Conservation (phyloP, 2,329 filamentous ascomycete genomes). For the Hypoxylon sp. region DNA sequence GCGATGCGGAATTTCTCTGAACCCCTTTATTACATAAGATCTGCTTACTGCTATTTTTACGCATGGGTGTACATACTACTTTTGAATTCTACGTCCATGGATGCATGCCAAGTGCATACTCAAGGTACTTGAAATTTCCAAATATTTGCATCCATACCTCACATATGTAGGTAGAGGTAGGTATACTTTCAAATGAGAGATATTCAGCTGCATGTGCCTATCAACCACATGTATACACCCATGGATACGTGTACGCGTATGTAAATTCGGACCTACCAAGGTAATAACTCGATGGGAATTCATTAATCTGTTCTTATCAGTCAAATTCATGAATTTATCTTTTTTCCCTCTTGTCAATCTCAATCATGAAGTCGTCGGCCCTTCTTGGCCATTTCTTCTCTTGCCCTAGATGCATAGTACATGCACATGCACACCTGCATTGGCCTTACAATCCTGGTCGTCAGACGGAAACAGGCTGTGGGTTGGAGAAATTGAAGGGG, state of each 20-base stretch:
- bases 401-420: conserved; percentile 33
- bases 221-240: neutral
- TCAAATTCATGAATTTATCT: conserved; percentile 13
- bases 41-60: conserved; percentile 30
- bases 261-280: conserved; percentile 23
- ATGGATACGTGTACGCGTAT: neutral
- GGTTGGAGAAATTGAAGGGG: conserved; percentile 24
- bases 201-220: neutral
- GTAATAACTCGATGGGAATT: conserved; percentile 24
- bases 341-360: conserved; percentile 14
- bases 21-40: conserved; percentile 31
- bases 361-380: conserved; percentile 38
- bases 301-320: conserved; percentile 40
- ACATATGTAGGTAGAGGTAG: no score
- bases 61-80: conserved; percentile 2
- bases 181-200: no score
- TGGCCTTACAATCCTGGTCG: conserved; percentile 34
- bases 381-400: conserved; percentile 35
- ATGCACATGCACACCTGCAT: conserved; percentile 39
- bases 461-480: conserved; percentile 27
- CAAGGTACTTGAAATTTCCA: neutral
- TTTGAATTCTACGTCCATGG: neutral
- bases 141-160: neutral
- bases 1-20: neutral
- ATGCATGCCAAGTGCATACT: neutral